Conservation (phyloP, 2,329 filamentous ascomycete genomes). For the Colletotrichum scovillei region DNA sequence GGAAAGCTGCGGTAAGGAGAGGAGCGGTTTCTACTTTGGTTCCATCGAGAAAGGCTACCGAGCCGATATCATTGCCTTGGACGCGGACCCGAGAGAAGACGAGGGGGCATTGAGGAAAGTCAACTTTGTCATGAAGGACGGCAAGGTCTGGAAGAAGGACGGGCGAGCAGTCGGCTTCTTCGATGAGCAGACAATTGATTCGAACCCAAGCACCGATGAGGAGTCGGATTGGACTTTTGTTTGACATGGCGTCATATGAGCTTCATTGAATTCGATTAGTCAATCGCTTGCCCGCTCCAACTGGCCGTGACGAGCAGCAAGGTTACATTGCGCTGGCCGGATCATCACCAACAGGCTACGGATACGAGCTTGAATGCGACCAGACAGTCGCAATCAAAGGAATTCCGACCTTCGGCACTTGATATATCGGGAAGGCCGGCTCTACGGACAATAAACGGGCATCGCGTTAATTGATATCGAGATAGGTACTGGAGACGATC, state of each 20-base stretch:
- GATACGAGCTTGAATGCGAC: not conserved
- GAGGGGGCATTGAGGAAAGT: conserved; percentile 56
- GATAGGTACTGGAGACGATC: not conserved
- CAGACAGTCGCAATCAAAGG: not conserved
- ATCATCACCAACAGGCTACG: not conserved
- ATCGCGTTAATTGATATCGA: not conserved
- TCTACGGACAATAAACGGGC: not conserved
- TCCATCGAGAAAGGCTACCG: conserved; percentile 59
- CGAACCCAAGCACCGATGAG: not conserved
- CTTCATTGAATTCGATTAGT: not conserved
- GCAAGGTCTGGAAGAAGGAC: conserved; percentile 57
- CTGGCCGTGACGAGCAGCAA: not conserved
- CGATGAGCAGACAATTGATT: not conserved
- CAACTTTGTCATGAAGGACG: conserved; percentile 69
- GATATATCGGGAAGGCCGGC: not conserved
- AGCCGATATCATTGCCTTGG: conserved; percentile 64
- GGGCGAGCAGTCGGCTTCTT: conserved; percentile 37
- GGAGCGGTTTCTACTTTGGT: conserved; percentile 63
- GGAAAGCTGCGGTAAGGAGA: conserved; percentile 65
- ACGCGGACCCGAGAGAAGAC: conserved; percentile 55
- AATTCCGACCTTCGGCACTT: conserved; percentile 4
- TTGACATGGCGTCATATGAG: conserved; percentile 21
- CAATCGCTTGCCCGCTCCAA: not conserved
- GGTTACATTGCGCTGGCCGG: not conserved
- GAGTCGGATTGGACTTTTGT: conserved; percentile 35